These are phyloP conservation scores for Fusarium beomiforme DNA, from an alignment of 2,329 filamentous ascomycete genomes.

Conservation along the genomic window DNA sequence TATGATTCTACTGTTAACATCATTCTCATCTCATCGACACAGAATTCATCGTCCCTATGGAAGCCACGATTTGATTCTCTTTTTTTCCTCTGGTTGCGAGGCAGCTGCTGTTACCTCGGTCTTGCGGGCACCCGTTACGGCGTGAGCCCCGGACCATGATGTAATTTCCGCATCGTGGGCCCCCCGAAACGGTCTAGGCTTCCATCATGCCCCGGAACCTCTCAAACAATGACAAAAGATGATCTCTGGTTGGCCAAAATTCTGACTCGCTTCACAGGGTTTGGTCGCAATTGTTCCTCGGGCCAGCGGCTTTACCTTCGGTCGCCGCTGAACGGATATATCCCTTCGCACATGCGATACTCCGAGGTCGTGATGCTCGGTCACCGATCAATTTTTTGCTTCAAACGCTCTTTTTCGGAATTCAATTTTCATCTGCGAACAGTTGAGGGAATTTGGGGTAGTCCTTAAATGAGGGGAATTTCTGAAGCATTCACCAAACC, in stretches of 20 bases:
- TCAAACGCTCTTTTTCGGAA: constrained; percentile 6
- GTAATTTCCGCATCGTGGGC: constrained; percentile 40
- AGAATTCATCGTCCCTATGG: neutral
- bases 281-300: constrained; percentile 28
- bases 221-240: constrained; percentile 37
- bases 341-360: constrained; percentile 38
- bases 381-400: constrained; percentile 33
- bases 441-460: constrained; percentile 32
- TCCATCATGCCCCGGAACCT: constrained; percentile 17
- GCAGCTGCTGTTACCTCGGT: constrained; percentile 23
- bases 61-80: constrained; percentile 14
- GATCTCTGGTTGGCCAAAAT: constrained; percentile 27
- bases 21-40: neutral
- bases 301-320: constrained; percentile 44
- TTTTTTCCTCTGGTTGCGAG: constrained; percentile 26
- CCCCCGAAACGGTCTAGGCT: constrained; percentile 37
- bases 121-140: constrained; percentile 31
- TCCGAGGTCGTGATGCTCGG: constrained; percentile 38
- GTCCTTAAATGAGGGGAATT: constrained; percentile 21
- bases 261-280: constrained; percentile 22
- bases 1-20: neutral
- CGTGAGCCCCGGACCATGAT: constrained; percentile 37
- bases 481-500: constrained; percentile 33
- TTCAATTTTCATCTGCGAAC: constrained; percentile 17
- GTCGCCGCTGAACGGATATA: constrained; percentile 33